Conservation (phyloP, 176 grass and related monocot genomes). For the Tuctoria greenei region DNA sequence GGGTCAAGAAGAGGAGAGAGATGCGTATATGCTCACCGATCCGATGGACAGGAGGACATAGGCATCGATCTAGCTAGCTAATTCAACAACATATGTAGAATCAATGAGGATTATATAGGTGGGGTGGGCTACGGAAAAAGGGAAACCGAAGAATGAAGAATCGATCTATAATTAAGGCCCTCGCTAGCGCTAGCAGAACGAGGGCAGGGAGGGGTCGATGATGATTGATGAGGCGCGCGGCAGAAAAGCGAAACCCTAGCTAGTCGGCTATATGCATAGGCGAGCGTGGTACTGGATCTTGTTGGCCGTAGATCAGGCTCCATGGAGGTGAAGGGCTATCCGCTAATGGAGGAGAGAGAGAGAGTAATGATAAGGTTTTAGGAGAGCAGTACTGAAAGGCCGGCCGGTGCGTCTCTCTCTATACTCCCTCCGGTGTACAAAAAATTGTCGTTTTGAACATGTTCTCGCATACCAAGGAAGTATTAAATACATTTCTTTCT, state of each 20-base stretch:
- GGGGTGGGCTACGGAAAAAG: not conserved
- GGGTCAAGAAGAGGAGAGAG: not conserved
- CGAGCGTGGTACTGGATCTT: not conserved
- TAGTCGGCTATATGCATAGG: not conserved
- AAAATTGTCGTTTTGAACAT: no score
- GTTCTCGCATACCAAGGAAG: no score
- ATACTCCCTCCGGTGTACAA: no score
- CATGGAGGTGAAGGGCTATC: conserved; percentile 13
- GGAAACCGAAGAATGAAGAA: conserved; percentile 10
- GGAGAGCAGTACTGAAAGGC: conserved; percentile 21
- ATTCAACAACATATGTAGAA: not conserved
- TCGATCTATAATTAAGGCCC: not conserved
- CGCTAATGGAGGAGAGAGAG: conserved; percentile 13
- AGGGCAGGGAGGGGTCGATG: not conserved
- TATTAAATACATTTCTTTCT: no score
- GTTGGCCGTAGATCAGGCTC: conserved; percentile 12
- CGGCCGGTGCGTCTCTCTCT: not conserved
- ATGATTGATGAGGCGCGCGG: not conserved
- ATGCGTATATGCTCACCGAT: not conserved
- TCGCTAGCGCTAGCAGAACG: not conserved
- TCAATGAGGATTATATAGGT: no score
- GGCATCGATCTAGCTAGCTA: not conserved
- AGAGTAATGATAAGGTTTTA: conserved; percentile 18
- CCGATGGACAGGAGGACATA: not conserved
- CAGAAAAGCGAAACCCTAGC: conserved; percentile 40